phyloP scores from a whole-genome alignment of 2,329 filamentous ascomycete genomes.

The Anthostomella pinea region DNA sequence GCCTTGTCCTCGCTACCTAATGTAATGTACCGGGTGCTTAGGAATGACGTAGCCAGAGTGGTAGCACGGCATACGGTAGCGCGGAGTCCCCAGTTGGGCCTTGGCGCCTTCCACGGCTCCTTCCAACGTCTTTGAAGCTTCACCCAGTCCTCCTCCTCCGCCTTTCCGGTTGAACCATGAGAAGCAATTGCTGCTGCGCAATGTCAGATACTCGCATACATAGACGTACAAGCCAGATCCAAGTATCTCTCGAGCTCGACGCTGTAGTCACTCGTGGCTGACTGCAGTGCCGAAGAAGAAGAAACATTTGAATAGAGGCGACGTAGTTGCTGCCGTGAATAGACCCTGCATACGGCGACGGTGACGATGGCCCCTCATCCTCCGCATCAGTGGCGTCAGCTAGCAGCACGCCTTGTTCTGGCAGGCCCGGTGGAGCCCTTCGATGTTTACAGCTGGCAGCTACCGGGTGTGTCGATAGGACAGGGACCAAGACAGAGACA shows the following conservation, averaged over 20 bases:
- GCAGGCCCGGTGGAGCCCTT: background rate
- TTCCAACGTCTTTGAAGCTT: no score
- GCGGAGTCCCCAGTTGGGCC: background rate
- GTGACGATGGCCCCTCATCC: constrained; percentile 28
- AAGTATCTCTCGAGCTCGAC: no score
- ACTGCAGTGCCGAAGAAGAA: no score
- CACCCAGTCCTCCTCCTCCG: no score
- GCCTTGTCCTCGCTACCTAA: constrained; percentile 20
- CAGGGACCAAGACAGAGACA: background rate
- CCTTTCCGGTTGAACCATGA: no score
- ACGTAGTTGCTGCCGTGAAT: constrained; percentile 15
- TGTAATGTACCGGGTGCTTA: constrained; percentile 23
- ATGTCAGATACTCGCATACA: no score
- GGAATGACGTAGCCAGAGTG: constrained; percentile 22
- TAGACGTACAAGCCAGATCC: no score
- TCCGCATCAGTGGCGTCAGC: constrained; percentile 36
- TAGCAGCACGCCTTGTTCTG: constrained; percentile 20
- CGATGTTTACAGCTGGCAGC: background rate
- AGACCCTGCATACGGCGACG: constrained; percentile 36
- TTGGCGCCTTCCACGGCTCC: no score
- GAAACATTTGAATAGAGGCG: no score
- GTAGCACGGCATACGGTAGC: no score
- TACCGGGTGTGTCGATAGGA: background rate
- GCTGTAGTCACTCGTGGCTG: no score
- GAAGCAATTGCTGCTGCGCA: no score